Evolutionary conservation across 345 rosid genomes (phyloP).

Genomic region (Eucalyptus paniculata): DNA sequence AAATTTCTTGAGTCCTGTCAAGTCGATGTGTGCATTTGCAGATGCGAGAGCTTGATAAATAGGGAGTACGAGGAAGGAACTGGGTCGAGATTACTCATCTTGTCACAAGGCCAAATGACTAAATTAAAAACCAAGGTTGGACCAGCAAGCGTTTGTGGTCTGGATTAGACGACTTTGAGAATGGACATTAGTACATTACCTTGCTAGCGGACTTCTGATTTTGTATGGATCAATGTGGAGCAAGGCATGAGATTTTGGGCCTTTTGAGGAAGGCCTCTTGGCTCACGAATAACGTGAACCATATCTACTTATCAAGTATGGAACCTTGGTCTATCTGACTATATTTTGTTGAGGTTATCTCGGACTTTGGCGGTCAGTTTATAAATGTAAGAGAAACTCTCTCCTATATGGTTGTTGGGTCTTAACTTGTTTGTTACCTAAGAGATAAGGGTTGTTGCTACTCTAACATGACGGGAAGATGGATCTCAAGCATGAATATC

Average conservation of each 20-base stretch:
- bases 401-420: no score
- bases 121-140: background rate
- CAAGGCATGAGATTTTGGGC: background rate
- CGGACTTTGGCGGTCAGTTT: accelerated
- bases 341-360: background rate
- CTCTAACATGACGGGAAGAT: no score
- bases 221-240: background rate
- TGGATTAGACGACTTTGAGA: background rate
- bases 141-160: background rate
- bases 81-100: background rate
- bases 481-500: no score
- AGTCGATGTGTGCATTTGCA: background rate
- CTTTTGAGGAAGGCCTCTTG: no score
- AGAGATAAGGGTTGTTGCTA: no score
- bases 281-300: no score
- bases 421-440: no score
- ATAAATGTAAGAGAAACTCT: no score
- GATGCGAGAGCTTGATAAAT: background rate
- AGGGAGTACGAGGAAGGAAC: background rate
- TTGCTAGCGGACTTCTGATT: background rate
- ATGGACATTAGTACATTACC: background rate
- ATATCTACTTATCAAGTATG: no score
- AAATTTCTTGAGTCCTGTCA: background rate
- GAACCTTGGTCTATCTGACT: background rate
- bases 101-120: background rate